A percentile compares a stretch with the other conserved stretches of the same genome.
phyloP scores from a whole-genome alignment of 1,284 basidiomycete species.

The Phylloporus sp. region DNA sequence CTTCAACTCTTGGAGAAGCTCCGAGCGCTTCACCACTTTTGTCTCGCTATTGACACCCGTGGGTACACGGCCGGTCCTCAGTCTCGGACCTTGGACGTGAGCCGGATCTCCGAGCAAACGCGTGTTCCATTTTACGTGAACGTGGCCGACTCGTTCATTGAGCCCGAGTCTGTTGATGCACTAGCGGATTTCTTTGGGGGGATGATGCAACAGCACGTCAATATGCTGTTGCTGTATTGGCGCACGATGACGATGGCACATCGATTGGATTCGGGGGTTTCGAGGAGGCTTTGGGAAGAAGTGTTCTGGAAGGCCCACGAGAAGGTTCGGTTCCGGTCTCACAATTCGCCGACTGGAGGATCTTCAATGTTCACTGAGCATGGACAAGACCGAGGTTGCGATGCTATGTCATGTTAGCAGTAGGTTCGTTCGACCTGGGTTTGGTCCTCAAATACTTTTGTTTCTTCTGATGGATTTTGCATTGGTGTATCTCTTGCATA shows the following conservation, averaged over 20 bases:
- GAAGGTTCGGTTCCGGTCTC: constrained; percentile 2
- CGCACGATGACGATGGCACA: constrained; percentile 23
- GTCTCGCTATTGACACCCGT: constrained; percentile 33
- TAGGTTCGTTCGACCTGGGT: neutral
- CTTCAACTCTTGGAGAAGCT: constrained; percentile 22
- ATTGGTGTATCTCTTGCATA: neutral
- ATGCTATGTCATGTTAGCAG: neutral
- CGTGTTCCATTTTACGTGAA: constrained; percentile 23
- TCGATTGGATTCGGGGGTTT: constrained; percentile 27
- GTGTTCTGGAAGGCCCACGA: constrained; percentile 29
- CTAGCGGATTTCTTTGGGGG: constrained; percentile 25
- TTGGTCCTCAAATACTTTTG: neutral
- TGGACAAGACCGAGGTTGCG: neutral
- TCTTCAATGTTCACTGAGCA: neutral
- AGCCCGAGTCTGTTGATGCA: constrained; percentile 23
- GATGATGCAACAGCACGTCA: constrained; percentile 18
- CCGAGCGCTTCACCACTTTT: constrained; percentile 19
- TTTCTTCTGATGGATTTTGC: neutral
- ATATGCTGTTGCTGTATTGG: constrained; percentile 21
- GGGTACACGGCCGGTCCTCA: constrained; percentile 9
- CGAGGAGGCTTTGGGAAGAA: constrained; percentile 27
- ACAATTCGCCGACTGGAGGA: neutral
- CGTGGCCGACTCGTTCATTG: constrained; percentile 28
- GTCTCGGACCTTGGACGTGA: neutral
- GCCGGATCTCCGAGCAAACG: neutral